phyloP scores from a whole-genome alignment of 1,284 basidiomycete genomes.

The Ustilago nuda region DNA sequence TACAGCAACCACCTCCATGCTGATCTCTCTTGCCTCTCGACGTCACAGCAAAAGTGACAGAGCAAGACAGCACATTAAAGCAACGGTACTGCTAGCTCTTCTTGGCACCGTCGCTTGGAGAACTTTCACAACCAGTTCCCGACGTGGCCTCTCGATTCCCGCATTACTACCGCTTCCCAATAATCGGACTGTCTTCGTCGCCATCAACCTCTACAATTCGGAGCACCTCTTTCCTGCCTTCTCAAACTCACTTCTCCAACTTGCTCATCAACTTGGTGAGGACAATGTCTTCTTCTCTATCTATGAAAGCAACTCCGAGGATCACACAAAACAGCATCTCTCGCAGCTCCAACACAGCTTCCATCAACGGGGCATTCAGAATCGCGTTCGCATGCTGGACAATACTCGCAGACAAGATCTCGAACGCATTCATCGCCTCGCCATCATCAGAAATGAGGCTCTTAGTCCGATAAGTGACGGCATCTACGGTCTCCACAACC shows the following conservation, averaged over 20 bases:
- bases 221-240: constrained; percentile 57
- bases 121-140: constrained; percentile 23
- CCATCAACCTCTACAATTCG: constrained; percentile 55
- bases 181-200: constrained; percentile 48
- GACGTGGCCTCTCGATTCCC: constrained; percentile 13
- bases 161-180: background rate
- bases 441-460: constrained; percentile 55
- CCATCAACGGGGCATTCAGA: constrained; percentile 27
- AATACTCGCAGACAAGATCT: constrained; percentile 31
- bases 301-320: constrained; percentile 74
- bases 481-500: constrained; percentile 24
- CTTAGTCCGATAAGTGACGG: constrained; percentile 46
- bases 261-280: constrained; percentile 70
- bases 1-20: constrained; percentile 10
- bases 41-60: background rate
- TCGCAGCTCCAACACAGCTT: constrained; percentile 69
- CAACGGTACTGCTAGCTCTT: constrained; percentile 13
- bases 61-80: constrained; percentile 19
- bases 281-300: constrained; percentile 74
- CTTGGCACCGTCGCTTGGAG: constrained; percentile 28
- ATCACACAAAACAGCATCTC: constrained; percentile 71
- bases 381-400: constrained; percentile 40
- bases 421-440: constrained; percentile 53
- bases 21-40: constrained; percentile 10
- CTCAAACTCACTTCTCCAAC: constrained; percentile 33